Evolutionary conservation across 23 red algal genomes (phyloP).

Genomic region (Porphyridium purpureum): DNA sequence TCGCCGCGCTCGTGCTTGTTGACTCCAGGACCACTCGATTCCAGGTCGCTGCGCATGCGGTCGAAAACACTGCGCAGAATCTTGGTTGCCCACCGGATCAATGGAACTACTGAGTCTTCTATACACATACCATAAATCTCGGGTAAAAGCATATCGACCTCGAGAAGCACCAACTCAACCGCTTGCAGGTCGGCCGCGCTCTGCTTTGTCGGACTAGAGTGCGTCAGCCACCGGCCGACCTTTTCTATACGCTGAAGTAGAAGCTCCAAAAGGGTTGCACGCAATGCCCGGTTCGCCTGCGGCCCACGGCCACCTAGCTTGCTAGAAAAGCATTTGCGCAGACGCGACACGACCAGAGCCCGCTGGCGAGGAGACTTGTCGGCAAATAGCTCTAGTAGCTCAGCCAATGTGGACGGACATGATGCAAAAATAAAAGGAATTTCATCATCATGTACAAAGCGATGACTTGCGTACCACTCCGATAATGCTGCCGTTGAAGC

Average conservation of each 20-base stretch:
- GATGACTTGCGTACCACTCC: no score
- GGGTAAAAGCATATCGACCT: constrained; percentile 32
- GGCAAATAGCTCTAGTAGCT: constrained; percentile 18
- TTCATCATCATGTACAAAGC: background rate
- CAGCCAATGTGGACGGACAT: background rate
- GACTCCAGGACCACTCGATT: no score
- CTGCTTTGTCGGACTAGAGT: no score
- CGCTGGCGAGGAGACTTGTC: constrained; percentile 9
- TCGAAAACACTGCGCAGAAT: background rate
- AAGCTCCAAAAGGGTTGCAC: constrained; percentile 8
- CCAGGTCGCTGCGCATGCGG: no score
- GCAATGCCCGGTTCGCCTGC: constrained; percentile 11
- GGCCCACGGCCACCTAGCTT: constrained; percentile 27
- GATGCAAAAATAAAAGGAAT: constrained; percentile 35
- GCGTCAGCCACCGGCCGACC: background rate
- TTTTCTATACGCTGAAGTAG: constrained; percentile 5
- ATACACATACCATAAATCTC: constrained; percentile 17
- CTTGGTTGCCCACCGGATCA: constrained; percentile 9
- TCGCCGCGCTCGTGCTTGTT: background rate
- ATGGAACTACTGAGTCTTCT: constrained; percentile 4
- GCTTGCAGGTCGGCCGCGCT: no score
- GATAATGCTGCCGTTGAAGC: background rate
- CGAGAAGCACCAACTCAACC: constrained; percentile 5
- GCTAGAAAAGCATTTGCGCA: constrained; percentile 31
- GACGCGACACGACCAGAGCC: constrained; percentile 12